phyloP scores from a whole-genome alignment of 2,329 filamentous ascomycete genomes.

The Fusarium goolgardi region DNA sequence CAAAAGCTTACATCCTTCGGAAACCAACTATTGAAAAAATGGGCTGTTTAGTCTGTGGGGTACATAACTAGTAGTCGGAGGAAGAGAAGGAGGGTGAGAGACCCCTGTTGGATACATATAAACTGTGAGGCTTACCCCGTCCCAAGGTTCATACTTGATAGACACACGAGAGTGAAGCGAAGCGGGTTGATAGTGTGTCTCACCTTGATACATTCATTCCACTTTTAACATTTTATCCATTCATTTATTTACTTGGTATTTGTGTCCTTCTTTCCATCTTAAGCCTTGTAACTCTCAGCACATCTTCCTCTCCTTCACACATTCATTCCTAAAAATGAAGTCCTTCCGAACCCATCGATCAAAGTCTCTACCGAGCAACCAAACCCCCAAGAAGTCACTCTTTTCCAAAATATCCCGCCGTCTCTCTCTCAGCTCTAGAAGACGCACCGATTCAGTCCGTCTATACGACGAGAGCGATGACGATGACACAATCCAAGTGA shows the following conservation, averaged over 20 bases:
- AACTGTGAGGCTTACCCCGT: constrained; percentile 19
- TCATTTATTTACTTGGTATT: constrained; percentile 9
- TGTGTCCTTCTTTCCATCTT: not conserved
- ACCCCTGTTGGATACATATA: constrained; percentile 22
- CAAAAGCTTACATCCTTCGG: constrained; percentile 31
- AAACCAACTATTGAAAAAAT: not conserved
- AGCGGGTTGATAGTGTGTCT: constrained; percentile 12
- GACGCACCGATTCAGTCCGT: constrained; percentile 21
- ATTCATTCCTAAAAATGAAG: constrained; percentile 20
- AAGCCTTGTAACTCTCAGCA: not conserved
- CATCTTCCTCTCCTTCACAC: constrained; percentile 2
- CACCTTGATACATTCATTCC: constrained; percentile 29
- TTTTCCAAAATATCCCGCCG: constrained; percentile 29
- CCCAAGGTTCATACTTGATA: not conserved
- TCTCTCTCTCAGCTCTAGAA: constrained; percentile 25
- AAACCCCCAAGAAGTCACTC: constrained; percentile 26
- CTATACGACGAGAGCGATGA: constrained; percentile 32
- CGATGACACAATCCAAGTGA: constrained; percentile 6
- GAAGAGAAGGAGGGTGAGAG: not conserved
- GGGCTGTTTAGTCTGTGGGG: not conserved
- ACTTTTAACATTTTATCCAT: constrained; percentile 7
- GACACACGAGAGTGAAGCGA: constrained; percentile 4
- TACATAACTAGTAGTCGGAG: not conserved
- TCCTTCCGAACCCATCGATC: constrained; percentile 28
- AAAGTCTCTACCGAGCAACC: constrained; percentile 25